A percentile compares a stretch with the other conserved stretches of the same genome.
Evolutionary conservation across 345 rosid species (phyloP).

Genomic region (Brassica incana): DNA sequence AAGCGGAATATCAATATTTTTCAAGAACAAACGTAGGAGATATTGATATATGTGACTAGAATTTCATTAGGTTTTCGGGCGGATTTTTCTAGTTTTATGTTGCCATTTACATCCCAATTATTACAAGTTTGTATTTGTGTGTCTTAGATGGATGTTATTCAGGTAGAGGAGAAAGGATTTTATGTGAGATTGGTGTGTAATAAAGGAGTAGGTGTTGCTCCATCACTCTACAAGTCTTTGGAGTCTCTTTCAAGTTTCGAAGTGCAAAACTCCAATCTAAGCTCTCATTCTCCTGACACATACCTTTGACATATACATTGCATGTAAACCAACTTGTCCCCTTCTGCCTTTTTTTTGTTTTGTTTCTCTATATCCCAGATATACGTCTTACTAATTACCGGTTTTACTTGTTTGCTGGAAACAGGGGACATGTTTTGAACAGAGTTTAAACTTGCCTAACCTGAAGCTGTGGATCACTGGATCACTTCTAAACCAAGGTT

Average conservation of each 20-base stretch:
- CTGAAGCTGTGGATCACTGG: conserved; percentile 71
- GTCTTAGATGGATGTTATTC: conserved; percentile 65
- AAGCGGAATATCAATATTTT: not conserved
- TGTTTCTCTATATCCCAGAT: not conserved
- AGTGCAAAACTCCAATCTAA: conserved; percentile 67
- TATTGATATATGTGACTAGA: not conserved
- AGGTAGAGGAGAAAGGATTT: conserved; percentile 73
- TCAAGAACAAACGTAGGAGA: conserved; percentile 4
- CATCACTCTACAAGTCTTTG: conserved; percentile 66
- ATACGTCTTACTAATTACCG: not conserved
- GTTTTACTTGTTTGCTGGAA: conserved; percentile 1
- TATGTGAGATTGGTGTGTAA: conserved; percentile 61
- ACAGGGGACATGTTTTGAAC: conserved; percentile 57
- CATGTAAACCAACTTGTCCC: conserved; percentile 39
- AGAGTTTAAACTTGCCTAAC: conserved; percentile 55
- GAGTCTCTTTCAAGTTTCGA: conserved; percentile 69
- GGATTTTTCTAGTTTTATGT: not conserved
- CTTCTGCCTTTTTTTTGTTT: not conserved
- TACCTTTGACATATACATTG: conserved; percentile 60
- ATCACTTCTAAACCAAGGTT: conserved; percentile 80
- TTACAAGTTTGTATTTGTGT: not conserved
- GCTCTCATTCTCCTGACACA: conserved; percentile 49
- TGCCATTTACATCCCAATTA: not conserved
- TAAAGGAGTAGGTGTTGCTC: conserved; percentile 58
- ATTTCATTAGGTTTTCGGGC: not conserved